Conservation (phyloP, 805 yeast genomes). For the Kockiozyma suomiensis region DNA sequence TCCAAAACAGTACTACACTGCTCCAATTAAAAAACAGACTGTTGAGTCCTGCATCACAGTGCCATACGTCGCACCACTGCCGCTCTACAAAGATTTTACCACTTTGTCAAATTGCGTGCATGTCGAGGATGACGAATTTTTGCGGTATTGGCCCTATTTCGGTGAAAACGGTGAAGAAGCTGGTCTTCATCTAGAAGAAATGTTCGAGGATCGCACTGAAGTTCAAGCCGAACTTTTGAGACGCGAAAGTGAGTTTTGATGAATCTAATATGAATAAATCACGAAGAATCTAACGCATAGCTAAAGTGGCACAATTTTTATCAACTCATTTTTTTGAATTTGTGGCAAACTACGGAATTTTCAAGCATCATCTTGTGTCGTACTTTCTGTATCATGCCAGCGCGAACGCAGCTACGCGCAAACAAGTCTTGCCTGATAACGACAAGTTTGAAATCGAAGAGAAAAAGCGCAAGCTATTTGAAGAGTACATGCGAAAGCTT, state of each 20-base stretch:
- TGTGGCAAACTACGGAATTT: conserved; percentile 15
- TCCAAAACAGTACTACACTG: conserved; percentile 7
- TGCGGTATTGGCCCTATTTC: conserved; percentile 30
- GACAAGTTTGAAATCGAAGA: conserved; percentile 24
- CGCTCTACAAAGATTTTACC: conserved; percentile 30
- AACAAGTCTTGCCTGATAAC: conserved; percentile 17
- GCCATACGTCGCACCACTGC: conserved; percentile 16
- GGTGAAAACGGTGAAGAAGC: conserved; percentile 33
- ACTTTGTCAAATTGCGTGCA: conserved; percentile 21
- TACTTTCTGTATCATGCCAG: conserved; percentile 12
- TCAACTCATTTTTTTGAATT: conserved; percentile 20
- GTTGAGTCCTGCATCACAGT: neutral
- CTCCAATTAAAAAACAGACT: conserved; percentile 13
- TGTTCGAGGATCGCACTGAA: conserved; percentile 30
- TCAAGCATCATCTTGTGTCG: conserved; percentile 16
- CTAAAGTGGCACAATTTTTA: conserved; percentile 22
- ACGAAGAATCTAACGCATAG: neutral
- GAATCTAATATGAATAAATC: neutral
- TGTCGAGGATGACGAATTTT: conserved; percentile 29
- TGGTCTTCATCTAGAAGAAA: conserved; percentile 28
- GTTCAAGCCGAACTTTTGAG: conserved; percentile 17
- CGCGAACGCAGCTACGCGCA: conserved; percentile 1
- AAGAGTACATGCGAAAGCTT: conserved; percentile 15
- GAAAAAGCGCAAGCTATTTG: conserved; percentile 19
- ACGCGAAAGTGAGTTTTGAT: conserved; percentile 17